Base-by-base conservation (phyloP, 2,329 filamentous ascomycete genomes). In the Stachybotrys chlorohalonatus region DNA sequence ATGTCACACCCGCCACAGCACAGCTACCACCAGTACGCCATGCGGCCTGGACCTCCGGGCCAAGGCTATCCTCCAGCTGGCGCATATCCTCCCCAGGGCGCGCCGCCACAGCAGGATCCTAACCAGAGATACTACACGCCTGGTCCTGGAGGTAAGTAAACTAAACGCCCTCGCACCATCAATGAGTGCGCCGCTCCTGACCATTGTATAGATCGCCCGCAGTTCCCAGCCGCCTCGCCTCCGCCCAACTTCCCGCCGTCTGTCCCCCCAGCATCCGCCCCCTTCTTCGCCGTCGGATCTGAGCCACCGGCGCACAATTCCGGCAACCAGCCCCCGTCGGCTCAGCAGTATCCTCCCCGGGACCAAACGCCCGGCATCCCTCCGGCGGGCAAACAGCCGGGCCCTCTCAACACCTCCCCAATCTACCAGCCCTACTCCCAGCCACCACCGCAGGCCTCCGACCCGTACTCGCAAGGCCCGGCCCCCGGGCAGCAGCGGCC, bases 1-100 rank as follows among this genome's bases (percentile, higher is more conserved):
- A 97, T 99, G 93, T 85, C 92, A 1, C 93, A 96, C 62, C 88
- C 92, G n/a, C 84, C 89, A 53, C 87, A 89, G 65, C 83, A 86
- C 50, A 83, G 80, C 60, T 94, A 93, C 67, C 86, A 88, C 63
- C 84, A 89, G 61, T 84, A 84, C 59, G 73, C 76, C 48, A 75
- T 83, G 71, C 75, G 79, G 36, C 79, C 80, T 11, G 73, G 66
- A n/a, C 68, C 71, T 48, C 65, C 64, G n/a, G 69, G 75, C 24
- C 76, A 76, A 57, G 76, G 73, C 6, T 81, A 80, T 60, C 69
- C 66, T 11, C 62, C 64, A 9, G 61, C 67, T 8, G 68, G 66
- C 31, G 67, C 70, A 51, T 74, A 76, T 56, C 70, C 72, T 54
- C 66, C 72, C 36, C 75, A 75, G 52, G 73, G 70, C 11, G 31